These are phyloP conservation scores for Cladosporium velox DNA, from an alignment of 2,329 filamentous ascomycete species.

Conservation along the genomic window DNA sequence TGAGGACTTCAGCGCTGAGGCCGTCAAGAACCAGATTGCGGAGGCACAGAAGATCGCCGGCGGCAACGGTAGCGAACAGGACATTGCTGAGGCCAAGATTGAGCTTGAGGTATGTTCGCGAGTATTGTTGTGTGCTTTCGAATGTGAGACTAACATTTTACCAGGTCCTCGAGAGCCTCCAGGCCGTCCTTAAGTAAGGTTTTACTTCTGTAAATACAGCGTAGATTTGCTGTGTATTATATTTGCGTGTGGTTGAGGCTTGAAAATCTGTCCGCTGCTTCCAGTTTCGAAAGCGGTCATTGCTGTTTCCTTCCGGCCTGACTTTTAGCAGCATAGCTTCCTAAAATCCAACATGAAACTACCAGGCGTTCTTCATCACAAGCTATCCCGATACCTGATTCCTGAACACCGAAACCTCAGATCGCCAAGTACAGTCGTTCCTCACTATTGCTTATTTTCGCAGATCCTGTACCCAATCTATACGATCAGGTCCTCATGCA, in stretches of 20 bases:
- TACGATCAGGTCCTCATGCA: not conserved
- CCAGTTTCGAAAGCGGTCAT: not conserved
- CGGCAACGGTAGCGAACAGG: constrained; percentile 90
- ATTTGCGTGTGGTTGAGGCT: constrained; percentile 16
- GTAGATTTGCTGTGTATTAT: constrained; percentile 23
- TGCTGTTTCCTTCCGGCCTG: not conserved
- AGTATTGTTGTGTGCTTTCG: not conserved
- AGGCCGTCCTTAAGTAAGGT: constrained; percentile 76
- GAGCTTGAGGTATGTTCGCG: constrained; percentile 79
- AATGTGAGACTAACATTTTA: constrained; percentile 16
- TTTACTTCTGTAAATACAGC: constrained; percentile 20
- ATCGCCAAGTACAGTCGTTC: not conserved
- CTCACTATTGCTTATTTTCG: not conserved
- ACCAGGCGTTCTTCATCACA: not conserved
- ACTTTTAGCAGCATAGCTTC: not conserved
- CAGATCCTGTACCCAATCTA: not conserved
- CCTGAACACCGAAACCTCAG: not conserved
- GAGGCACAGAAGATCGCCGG: constrained; percentile 94
- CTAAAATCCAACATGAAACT: not conserved
- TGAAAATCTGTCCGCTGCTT: not conserved
- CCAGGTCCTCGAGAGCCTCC: constrained; percentile 80
- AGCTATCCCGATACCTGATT: not conserved
- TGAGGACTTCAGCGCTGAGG: constrained; percentile 91
- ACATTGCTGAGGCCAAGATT: constrained; percentile 98
- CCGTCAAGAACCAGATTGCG: constrained; percentile 83